Conservation (phyloP, 495 filamentous ascomycete species). For the Patellaria atrata region DNA sequence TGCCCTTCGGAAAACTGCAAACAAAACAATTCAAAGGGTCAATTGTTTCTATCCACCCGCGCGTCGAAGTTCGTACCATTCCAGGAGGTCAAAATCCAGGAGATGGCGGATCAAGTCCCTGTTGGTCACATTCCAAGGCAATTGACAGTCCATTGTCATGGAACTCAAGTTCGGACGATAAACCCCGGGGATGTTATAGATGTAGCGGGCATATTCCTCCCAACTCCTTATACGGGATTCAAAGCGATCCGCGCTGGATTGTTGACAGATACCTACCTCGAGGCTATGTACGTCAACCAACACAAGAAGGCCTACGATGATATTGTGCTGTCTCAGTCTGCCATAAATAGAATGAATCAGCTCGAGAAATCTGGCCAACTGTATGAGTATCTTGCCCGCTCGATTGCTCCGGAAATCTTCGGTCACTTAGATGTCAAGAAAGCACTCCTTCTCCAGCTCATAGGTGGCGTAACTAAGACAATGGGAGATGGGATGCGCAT, state of each 20-base stretch:
- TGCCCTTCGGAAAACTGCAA: constrained; percentile 82
- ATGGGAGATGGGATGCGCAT: constrained; percentile 98
- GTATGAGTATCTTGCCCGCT: constrained; percentile 87
- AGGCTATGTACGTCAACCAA: constrained; percentile 82
- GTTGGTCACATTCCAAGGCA: constrained; percentile 92
- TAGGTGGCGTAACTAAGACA: constrained; percentile 91
- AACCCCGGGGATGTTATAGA: constrained; percentile 93
- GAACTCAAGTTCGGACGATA: constrained; percentile 65
- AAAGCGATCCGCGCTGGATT: constrained; percentile 90
- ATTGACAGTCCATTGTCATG: constrained; percentile 79
- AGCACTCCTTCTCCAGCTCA: constrained; percentile 80
- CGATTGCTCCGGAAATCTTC: constrained; percentile 94
- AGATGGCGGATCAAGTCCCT: constrained; percentile 94
- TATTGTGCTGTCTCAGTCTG: constrained; percentile 59
- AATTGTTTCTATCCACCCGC: constrained; percentile 81
- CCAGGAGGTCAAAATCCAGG: constrained; percentile 97
- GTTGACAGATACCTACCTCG: constrained; percentile 90
- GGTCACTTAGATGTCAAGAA: constrained; percentile 97
- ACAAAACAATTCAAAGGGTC: constrained; percentile 79
- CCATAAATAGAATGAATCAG: constrained; percentile 66
- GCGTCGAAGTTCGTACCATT: constrained; percentile 95
- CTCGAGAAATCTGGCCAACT: constrained; percentile 71
- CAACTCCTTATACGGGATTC: constrained; percentile 95
- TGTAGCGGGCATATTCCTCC: constrained; percentile 86
- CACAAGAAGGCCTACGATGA: constrained; percentile 97